These are phyloP conservation scores for Aspergillus novoparasiticus DNA, from an alignment of 2,329 filamentous ascomycete species.

Conservation along the genomic window DNA sequence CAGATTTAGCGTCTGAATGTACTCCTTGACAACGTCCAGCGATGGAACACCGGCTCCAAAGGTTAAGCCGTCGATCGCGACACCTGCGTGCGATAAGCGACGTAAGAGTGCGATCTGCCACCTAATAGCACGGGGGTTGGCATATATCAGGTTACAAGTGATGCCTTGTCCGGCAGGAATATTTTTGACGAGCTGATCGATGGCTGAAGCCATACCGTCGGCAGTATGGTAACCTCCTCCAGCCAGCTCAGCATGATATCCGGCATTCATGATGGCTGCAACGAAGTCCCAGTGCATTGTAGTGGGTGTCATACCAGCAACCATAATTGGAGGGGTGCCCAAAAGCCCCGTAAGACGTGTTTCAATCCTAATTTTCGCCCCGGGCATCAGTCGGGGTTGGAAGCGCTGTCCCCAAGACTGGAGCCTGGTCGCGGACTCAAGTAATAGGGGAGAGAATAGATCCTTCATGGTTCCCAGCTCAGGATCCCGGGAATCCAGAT, in stretches of 20 bases:
- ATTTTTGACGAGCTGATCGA: conserved; percentile 52
- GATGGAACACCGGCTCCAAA: conserved; percentile 94
- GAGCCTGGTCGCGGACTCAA: conserved; percentile 70
- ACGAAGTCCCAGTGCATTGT: conserved; percentile 76
- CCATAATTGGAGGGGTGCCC: conserved; percentile 82
- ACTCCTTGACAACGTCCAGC: conserved; percentile 88
- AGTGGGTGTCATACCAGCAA: conserved; percentile 90
- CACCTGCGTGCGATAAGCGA: conserved; percentile 68
- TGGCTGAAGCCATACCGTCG: conserved; percentile 48
- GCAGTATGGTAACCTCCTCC: conserved; percentile 55
- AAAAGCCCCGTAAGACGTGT: conserved; percentile 93
- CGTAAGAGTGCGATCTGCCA: conserved; percentile 57
- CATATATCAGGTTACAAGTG: conserved; percentile 57
- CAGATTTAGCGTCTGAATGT: conserved; percentile 87
- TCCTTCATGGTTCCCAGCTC: conserved; percentile 21
- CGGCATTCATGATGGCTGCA: conserved; percentile 56
- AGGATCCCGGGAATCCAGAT: conserved; percentile 19
- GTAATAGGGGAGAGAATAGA: conserved; percentile 14
- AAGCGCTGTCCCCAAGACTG: conserved; percentile 93
- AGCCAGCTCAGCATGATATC: conserved; percentile 51
- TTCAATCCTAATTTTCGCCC: conserved; percentile 85
- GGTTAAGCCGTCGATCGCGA: conserved; percentile 85
- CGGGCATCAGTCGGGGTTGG: conserved; percentile 80
- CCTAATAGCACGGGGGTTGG: conserved; percentile 53
- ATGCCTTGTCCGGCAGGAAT: conserved; percentile 69